Evolutionary conservation across 163 green algal species (phyloP).

Genomic region (Scenedesmus sp.): DNA sequence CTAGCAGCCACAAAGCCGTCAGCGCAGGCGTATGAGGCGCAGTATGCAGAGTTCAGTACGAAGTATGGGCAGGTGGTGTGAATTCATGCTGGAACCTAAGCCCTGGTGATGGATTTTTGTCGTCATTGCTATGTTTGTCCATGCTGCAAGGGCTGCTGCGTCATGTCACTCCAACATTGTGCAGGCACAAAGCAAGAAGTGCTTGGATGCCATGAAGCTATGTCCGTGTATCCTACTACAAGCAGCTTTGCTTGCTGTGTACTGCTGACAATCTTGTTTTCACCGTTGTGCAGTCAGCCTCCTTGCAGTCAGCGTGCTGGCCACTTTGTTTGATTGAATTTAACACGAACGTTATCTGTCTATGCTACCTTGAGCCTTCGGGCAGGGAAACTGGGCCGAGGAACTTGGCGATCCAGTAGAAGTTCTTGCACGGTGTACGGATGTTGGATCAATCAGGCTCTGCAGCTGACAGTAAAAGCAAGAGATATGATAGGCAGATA

Average conservation of each 20-base stretch:
- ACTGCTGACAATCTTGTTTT: neutral
- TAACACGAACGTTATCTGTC: neutral
- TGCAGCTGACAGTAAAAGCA: constrained; percentile 60
- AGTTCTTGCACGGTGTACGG: neutral
- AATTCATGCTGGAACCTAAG: neutral
- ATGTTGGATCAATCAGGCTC: neutral
- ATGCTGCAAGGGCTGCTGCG: neutral
- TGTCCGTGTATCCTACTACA: neutral
- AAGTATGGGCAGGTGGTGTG: constrained; percentile 68
- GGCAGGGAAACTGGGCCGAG: neutral
- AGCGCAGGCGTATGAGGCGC: constrained; percentile 57
- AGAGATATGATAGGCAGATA: constrained; percentile 93
- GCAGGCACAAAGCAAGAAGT: neutral
- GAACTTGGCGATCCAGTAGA: neutral
- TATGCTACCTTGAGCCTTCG: neutral
- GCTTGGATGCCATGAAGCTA: neutral
- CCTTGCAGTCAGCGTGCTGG: neutral
- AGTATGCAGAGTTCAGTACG: constrained; percentile 68
- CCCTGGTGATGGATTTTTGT: neutral
- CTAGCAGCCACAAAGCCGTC: constrained; percentile 68
- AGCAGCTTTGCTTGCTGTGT: neutral
- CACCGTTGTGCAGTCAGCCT: neutral
- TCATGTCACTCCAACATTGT: neutral
- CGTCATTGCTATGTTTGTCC: neutral
- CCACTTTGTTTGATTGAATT: neutral